Evolutionary conservation across 2,329 filamentous ascomycete genomes (phyloP), one percentile per base, ranked within the genome.

Genomic region (Dothideomycetes sp.): DNA sequence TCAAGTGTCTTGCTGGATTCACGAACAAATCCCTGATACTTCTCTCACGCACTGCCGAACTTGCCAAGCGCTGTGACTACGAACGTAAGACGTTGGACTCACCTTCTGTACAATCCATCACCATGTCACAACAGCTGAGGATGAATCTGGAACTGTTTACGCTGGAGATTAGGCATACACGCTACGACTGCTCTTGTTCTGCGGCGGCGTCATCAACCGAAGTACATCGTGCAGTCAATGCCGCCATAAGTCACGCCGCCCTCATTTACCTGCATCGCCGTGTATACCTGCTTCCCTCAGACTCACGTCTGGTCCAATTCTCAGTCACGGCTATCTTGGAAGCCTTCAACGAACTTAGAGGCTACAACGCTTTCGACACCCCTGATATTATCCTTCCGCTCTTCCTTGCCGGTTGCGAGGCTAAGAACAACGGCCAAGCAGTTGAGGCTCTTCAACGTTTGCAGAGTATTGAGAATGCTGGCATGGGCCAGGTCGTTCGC

Each of bases 361-460:
- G 39, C 13, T 35, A 35, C 30, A 42, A 42, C 5, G 31, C 39
- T 8, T 34, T 42, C n/a, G 34, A 37, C 30, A 43, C 33, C 23
- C 41, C 41, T 3, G 41, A 43, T 11, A 43, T 43, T 23, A 43
- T 43, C 17, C n/a, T 43, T 8, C 41, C 41, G 3, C 33, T 43
- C 1, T 43, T 33, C 17, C 41, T 43, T 23, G 41, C 41, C 1
- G 41, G 41, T 9, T 43, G 41, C 9, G 41, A 43, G 22, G 28
- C 41, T 10, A 35, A 34, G 18, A 29, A 43, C 16, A 22, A 17
- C 27, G 33, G 28, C 0, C 35, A 43, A 19, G 33, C 32, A 11
- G 22, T 32, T 12, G 41, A 43, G 12, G 33, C 33, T 9, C 18
- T 43, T 16, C 41, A 35, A 22, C 41, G 41, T 8, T 29, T 43